Evolutionary conservation across 768 basidiomycete species (phyloP).

Genomic region (Lentinus brumalis): DNA sequence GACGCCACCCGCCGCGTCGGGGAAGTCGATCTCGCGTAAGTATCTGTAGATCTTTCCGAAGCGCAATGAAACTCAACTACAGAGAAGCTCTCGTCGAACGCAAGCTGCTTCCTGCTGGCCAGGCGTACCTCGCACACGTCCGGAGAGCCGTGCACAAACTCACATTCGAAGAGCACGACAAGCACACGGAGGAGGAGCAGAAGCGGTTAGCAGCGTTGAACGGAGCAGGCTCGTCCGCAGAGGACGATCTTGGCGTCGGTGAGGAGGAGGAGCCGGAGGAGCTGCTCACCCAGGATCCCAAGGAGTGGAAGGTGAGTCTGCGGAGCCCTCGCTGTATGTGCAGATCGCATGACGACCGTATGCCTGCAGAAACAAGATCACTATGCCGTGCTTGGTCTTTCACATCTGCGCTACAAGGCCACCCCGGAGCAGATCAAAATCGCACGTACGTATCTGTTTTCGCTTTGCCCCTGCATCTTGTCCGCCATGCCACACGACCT

Average conservation of each 20-base stretch:
- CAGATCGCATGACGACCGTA: background rate
- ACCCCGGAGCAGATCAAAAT: constrained; percentile 92
- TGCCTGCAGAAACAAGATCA: constrained; percentile 91
- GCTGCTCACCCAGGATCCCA: constrained; percentile 80
- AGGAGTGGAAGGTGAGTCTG: constrained; percentile 91
- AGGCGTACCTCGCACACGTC: constrained; percentile 83
- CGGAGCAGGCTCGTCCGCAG: constrained; percentile 47
- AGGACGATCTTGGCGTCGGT: constrained; percentile 90
- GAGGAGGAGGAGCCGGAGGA: constrained; percentile 82
- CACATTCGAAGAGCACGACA: constrained; percentile 84
- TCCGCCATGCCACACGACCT: background rate
- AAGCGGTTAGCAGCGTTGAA: constrained; percentile 53
- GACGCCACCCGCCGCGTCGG: constrained; percentile 40
- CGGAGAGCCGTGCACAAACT: constrained; percentile 72
- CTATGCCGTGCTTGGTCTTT: constrained; percentile 94
- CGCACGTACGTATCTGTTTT: constrained; percentile 67
- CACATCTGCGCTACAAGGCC: constrained; percentile 84
- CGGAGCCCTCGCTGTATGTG: background rate
- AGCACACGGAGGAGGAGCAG: constrained; percentile 55
- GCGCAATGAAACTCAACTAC: constrained; percentile 9
- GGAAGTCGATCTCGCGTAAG: constrained; percentile 37
- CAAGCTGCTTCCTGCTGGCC: constrained; percentile 80
- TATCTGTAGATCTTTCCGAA: constrained; percentile 5
- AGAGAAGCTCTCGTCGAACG: constrained; percentile 43
- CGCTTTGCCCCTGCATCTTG: background rate